Evolutionary conservation across 441 rosid genomes (phyloP), one percentile per base, ranked within the genome.

Genomic region (Manihot esculenta): DNA sequence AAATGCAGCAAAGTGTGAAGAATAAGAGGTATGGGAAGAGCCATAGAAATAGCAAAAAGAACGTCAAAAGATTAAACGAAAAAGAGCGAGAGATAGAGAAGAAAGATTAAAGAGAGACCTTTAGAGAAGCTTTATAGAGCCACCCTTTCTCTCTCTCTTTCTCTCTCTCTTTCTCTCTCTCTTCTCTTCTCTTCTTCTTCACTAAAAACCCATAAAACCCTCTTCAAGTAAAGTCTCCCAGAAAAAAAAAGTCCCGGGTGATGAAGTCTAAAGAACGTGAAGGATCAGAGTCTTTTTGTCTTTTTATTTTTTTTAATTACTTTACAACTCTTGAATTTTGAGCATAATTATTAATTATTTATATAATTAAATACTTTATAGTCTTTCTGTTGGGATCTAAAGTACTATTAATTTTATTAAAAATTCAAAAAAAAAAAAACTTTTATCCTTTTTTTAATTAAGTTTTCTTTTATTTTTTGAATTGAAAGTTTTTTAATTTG

Each of bases 251-350:
- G 73, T 56, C 67, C 45, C 71, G 49, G 72, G 69, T 56, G 66
- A 66, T 69, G 77, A 81, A 83, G 87, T 83, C 74, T 66, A 83
- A 81, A 82, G 86, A 84, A 76, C 84, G 86, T 79, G 86, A 77
- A 72, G 79, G 79, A 77, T 75, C 81, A 76, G 79, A 80, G 62
- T 38, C 63, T 35, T 68, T 56, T 68, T 70, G 70, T 74, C 71
- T 24, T 54, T 44, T 62, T 55, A 10, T 66, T 51, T 66, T 66
- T 60, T 30, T 42, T 12, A 13, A 64, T 64, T n/a, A 20, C n/a
- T 27, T 15, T 56, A 5, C 7, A 38, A 38, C 42, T 38, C 42
- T 38, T 38, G 42, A 30, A 30, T 30, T 30, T 30, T 30, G 33
- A 30, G 4, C 33, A 30, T 71, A 30, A 38, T 38, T 38, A 38